Base-by-base conservation (phyloP, 2,329 filamentous ascomycete genomes). In the Fusarium sp. region DNA sequence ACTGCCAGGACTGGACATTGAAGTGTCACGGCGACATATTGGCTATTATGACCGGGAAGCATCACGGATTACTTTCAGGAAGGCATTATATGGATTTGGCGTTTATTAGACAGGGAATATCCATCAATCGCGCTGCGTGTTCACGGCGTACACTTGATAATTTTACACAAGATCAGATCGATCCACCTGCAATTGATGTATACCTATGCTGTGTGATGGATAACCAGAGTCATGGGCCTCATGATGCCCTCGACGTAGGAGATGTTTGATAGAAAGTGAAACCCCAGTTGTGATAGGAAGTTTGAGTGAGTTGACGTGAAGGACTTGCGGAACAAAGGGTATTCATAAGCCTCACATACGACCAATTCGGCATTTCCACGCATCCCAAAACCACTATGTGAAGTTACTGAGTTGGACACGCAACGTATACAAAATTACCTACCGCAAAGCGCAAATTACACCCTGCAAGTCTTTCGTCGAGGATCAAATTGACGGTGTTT, bases 91-190 rank as follows among this genome's bases (percentile, higher is more conserved):
- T 23, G 25, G 20, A 25, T 56, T 50, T 48, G 65, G 65, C 65
- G 60, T 69, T 68, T 61, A 39, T 41, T 68, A 62, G 60, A 62
- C 31, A 41, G 36, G 37, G 33, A 35, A 47, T 33, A 39, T 11
- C 14, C 33, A 47, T 29, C 50, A 33, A 21, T 15, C 7, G 37
- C 17, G 37, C 21, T 21, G 31, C n/a, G 42, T n/a, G 17, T 40
- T 47, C 23, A 41, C 21, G 27, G n/a, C 33, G 35, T 17, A 29
- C 13, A 63, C 31, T 37, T 31, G 14, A 29, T n/a, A 11, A 4
- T 13, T 25, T 25, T 45, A 43, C 15, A 17, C 15, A 35, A 17
- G n/a, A n/a, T 4, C 15, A 15, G 20, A 7, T 4, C 6, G n/a
- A 0, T 29, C 15, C 11, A 8, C 27, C n/a, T 42, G 11, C 11